Evolutionary conservation across 1,284 basidiomycete genomes (phyloP).

Genomic region (Veloboletus limbatus): DNA sequence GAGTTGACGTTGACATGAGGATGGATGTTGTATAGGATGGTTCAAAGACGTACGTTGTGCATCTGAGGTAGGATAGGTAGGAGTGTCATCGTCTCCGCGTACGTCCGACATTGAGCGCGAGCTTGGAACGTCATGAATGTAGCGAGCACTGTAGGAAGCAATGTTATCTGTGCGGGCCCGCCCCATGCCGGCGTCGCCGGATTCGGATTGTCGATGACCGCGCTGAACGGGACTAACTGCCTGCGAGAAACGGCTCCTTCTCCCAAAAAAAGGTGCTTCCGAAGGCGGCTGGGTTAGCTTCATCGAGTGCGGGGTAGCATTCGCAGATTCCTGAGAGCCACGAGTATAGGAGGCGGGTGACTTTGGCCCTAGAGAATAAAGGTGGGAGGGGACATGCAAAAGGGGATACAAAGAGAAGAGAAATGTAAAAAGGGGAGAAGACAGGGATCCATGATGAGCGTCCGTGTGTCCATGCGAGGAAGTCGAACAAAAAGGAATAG

Average conservation of each 20-base stretch:
- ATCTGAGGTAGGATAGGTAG: conserved; percentile 23
- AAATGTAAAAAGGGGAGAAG: conserved; percentile 29
- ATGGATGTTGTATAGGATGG: conserved; percentile 29
- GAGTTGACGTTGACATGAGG: conserved; percentile 34
- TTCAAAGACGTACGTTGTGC: conserved; percentile 44
- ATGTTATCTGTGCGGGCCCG: conserved; percentile 22
- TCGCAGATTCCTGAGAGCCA: conserved; percentile 24
- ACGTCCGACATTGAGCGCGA: conserved; percentile 15
- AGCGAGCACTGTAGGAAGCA: conserved; percentile 10
- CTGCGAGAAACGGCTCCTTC: conserved; percentile 29
- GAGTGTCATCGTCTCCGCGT: conserved; percentile 19
- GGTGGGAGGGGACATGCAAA: conserved; percentile 36
- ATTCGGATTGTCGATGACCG: conserved; percentile 12
- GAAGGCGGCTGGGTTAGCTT: conserved; percentile 20
- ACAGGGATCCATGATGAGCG: conserved; percentile 52
- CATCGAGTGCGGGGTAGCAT: conserved; percentile 7
- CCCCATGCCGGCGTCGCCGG: conserved; percentile 13
- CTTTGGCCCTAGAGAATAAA: conserved; percentile 54
- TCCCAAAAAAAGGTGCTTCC: conserved; percentile 13
- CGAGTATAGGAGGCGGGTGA: conserved; percentile 38
- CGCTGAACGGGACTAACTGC: conserved; percentile 10
- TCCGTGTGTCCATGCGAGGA: conserved; percentile 51
- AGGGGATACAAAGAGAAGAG: conserved; percentile 34
- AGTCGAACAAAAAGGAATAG: conserved; percentile 43
- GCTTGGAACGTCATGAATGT: conserved; percentile 22